Evolutionary conservation across 495 filamentous ascomycete genomes (phyloP).

Genomic region (Lindgomyces ingoldianus): DNA sequence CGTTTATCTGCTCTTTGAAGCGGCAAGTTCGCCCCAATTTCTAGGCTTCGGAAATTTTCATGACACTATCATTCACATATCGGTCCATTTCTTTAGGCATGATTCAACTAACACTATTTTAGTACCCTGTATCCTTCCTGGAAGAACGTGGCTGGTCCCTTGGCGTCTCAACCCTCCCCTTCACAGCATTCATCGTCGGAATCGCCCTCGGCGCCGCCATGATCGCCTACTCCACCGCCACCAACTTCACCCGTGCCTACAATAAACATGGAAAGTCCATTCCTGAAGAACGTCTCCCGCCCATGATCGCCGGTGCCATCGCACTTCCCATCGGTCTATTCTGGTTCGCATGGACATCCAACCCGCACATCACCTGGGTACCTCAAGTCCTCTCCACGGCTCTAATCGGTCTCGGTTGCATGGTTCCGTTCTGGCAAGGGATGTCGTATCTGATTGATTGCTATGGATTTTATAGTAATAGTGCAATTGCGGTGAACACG

Average conservation of each 20-base stretch:
- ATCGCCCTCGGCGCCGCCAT: conserved; percentile 28
- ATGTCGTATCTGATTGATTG: conserved; percentile 37
- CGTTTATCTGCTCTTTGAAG: conserved; percentile 46
- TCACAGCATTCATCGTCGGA: conserved; percentile 35
- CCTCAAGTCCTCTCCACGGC: conserved; percentile 30
- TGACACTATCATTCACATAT: too few relatives aligned
- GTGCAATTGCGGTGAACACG: conserved; percentile 32
- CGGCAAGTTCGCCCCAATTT: conserved; percentile 21
- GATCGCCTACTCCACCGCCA: conserved; percentile 34
- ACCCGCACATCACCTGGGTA: conserved; percentile 27
- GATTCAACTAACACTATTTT: conserved; percentile 1
- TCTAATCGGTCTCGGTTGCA: conserved; percentile 31
- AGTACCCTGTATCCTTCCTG: conserved; percentile 43
- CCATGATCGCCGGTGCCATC: conserved; percentile 35
- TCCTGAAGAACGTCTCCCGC: conserved; percentile 34
- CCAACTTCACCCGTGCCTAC: conserved; percentile 34
- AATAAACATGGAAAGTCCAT: conserved; percentile 35
- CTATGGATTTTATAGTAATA: conserved; percentile 36
- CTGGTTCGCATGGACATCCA: conserved; percentile 44
- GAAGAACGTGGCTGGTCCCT: conserved; percentile 43
- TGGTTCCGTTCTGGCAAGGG: conserved; percentile 37
- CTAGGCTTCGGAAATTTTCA: background rate
- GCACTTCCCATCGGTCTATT: conserved; percentile 42
- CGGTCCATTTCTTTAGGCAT: too few relatives aligned
- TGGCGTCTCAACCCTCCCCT: conserved; percentile 42